Evolutionary conservation across 371 early-diverging fungal species (phyloP), one percentile per base, ranked within the genome.

Genomic region (Mortierella sp.): DNA sequence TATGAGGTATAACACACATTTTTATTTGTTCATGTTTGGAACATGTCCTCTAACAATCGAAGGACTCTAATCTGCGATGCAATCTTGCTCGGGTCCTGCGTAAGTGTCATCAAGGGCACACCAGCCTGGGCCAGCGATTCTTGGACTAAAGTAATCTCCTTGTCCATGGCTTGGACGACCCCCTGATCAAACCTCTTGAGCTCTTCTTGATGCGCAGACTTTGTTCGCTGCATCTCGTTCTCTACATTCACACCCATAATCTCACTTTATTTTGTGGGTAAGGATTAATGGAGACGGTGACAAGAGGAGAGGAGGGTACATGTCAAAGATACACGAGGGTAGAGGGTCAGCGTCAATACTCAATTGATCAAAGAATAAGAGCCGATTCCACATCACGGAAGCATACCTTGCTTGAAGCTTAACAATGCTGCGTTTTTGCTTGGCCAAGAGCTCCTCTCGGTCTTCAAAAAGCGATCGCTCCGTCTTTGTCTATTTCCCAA

Each of bases 381-480:
- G 52, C 38, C 42, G 71, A n/a, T 6, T 70, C 14, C 4, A 47
- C 44, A 50, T 31, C 5, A 19, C 31, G 44, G 24, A 24, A 16
- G n/a, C 57, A 9, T 85, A 82, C 86, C 72, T 85, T 38, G 86
- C 86, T 50, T 85, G 86, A 14, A 85, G 76, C 34, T 79, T 73
- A 63, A 82, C 77, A 26, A 85, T 60, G 7, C 79, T 80, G 47
- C 78, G 70, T 24, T 79, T 78, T 3, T 85, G 86, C 28, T 70
- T 77, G 2, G 42, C 72, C 26, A 80, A 10, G 45, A 85, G 28
- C 7, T 70, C 82, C 54, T 79, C 65, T 21, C 86, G 80, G 10
- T 80, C 75, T 16, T 85, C 75, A 44, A 54, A 80, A 31, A 85
- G 73, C 3, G 57, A 21, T 26, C 58, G 72, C 45, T 85, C 86